phyloP scores from a whole-genome alignment of 2,329 filamentous ascomycete genomes.

The Colletotrichum plurivorum region DNA sequence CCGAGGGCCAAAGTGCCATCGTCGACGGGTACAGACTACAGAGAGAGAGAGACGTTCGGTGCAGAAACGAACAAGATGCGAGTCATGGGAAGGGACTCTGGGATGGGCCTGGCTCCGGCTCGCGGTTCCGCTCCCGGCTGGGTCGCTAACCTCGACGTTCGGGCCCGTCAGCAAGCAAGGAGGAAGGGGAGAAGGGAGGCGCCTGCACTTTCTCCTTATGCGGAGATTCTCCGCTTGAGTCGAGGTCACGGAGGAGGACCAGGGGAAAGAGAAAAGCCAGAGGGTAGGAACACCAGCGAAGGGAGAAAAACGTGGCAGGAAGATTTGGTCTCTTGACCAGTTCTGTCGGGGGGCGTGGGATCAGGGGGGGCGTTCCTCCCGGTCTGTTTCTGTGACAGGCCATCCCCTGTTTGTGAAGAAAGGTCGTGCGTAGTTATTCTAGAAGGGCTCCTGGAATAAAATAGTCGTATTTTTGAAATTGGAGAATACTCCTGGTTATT shows the following conservation, averaged over 20 bases:
- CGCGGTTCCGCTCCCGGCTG: conserved; percentile 33
- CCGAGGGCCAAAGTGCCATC: conserved; percentile 19
- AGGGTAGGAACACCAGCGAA: not conserved
- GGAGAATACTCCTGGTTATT: not conserved
- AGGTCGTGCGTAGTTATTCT: conserved; percentile 37
- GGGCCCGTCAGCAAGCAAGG: conserved; percentile 27
- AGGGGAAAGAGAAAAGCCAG: not conserved
- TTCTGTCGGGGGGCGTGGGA: not conserved
- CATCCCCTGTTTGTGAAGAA: conserved; percentile 23
- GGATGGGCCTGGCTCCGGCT: conserved; percentile 31
- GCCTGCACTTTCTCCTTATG: conserved; percentile 20
- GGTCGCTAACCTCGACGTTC: conserved; percentile 39
- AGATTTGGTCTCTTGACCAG: conserved; percentile 21
- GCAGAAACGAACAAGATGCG: conserved; percentile 10
- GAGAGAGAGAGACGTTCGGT: not conserved
- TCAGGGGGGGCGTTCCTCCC: conserved; percentile 12
- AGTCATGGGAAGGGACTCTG: conserved; percentile 28
- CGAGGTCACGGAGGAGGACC: not conserved
- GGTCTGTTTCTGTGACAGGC: conserved; percentile 36
- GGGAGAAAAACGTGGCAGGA: conserved; percentile 33
- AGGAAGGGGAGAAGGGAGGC: not conserved
- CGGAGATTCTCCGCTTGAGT: conserved; percentile 38
- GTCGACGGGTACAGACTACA: not conserved
- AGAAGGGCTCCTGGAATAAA: conserved; percentile 33
- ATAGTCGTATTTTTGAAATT: conserved; percentile 8